Evolutionary conservation across 1,284 basidiomycete genomes (phyloP), one percentile per base, ranked within the genome.

Genomic region (Nidula niveotomentosa): DNA sequence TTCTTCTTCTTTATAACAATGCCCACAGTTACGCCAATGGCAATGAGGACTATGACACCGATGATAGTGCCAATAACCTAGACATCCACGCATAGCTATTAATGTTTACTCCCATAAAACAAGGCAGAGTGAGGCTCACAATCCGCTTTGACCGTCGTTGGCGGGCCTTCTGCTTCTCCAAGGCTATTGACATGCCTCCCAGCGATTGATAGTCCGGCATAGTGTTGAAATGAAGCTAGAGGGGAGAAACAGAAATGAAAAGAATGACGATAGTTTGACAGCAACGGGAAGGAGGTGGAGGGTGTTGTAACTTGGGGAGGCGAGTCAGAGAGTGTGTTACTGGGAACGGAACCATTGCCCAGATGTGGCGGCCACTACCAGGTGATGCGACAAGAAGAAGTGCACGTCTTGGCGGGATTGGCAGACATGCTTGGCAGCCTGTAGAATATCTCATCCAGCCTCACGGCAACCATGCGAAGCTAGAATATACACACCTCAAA

Each of bases 21-120:
- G 35, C 84, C 85, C 36, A 85, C 77, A 36, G 68, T 77, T 48
- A 83, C 76, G 51, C 76, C 85, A 41, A 80, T 69, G 23, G 62
- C 78, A 51, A 82, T 74, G 45, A 85, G 62, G 15, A 68, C 70
- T 17, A 78, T 41, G 34, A 86, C 49, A 35, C 56, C 75, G 30
- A 79, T 57, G 43, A 81, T 49, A 1, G 75, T 73, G 41, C 77
- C 79, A 55, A 81, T 68, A 53, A 83, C 72, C 84, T 85, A 52
- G 41, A 37, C 30, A 23, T 23, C 23, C 23, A 5, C 23, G 23
- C 23, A 23, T 23, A 23, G 23, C 2, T 34, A 46, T 39, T 33
- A 36, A 52, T 41, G 17, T 17, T 18, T 36, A 30, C 48, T 18
- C 23, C 23, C n/a, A 52, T 15, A 23, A 36, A 10, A 37, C 8